These are phyloP conservation scores for Colletotrichum sp. DNA, from an alignment of 2,329 filamentous ascomycete species.

Conservation along the genomic window DNA sequence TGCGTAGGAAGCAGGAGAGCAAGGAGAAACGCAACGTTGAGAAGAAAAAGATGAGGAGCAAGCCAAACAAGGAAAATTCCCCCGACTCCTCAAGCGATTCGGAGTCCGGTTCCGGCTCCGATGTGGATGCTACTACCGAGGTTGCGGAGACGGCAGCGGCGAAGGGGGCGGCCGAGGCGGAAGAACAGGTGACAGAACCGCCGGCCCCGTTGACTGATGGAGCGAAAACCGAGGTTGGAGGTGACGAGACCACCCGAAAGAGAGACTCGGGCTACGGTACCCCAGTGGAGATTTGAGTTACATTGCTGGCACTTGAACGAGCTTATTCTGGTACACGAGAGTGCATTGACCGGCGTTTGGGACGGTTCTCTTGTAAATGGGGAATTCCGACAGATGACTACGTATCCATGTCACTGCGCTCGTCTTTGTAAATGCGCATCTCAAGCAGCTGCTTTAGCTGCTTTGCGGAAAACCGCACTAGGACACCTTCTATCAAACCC, in stretches of 20 bases:
- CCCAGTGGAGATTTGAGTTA: constrained; percentile 12
- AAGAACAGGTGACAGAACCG: neutral
- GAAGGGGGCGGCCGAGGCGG: neutral
- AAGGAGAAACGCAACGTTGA: constrained; percentile 16
- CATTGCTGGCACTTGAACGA: neutral
- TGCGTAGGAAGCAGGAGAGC: constrained; percentile 19
- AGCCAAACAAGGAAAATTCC: constrained; percentile 22
- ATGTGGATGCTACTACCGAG: neutral
- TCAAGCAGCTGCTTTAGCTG: neutral
- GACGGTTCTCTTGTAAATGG: neutral
- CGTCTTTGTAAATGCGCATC: neutral
- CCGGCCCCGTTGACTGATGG: constrained; percentile 21
- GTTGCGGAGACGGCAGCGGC: neutral
- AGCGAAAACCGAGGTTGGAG: constrained; percentile 30
- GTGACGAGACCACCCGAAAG: constrained; percentile 28
- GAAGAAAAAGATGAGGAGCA: constrained; percentile 20
- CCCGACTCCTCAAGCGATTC: neutral
- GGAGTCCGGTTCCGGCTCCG: neutral
- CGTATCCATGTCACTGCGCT: neutral
- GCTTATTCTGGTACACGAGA: neutral
- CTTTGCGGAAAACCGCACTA: neutral
- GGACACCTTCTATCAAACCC: neutral
- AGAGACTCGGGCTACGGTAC: constrained; percentile 23
- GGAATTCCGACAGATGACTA: neutral
- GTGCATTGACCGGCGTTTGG: neutral